Conservation (phyloP, 148 eudicot genomes). For the Linanthus parryae region DNA sequence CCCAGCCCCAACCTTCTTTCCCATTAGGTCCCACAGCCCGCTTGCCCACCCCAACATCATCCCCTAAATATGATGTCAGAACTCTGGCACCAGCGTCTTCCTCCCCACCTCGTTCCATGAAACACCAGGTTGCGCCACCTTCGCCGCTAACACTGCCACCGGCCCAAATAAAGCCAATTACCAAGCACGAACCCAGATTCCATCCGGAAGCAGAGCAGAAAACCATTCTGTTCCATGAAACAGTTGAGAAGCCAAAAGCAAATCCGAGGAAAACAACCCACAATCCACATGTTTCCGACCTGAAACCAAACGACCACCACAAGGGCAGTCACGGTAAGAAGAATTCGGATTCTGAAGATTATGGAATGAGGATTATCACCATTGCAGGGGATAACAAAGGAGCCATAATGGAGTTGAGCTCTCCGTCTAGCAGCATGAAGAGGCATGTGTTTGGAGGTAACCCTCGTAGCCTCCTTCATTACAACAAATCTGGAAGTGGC, state of each 20-base stretch:
- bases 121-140: constrained; percentile 1
- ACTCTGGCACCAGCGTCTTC: not conserved
- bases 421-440: not conserved
- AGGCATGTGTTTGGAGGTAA: not conserved
- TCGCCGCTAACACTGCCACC: constrained; percentile 10
- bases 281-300: not conserved
- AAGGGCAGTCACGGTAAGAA: not conserved
- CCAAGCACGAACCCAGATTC: not conserved
- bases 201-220: constrained; percentile 7
- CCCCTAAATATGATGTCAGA: not conserved
- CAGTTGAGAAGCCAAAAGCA: not conserved
- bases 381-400: constrained; percentile 9
- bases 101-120: not conserved
- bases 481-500: constrained; percentile 1
- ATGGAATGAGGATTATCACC: constrained; percentile 9
- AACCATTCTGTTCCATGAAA: constrained; percentile 1
- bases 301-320: not conserved
- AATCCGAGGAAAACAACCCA: not conserved
- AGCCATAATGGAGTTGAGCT: constrained; percentile 9
- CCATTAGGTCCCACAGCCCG: no score
- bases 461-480: not conserved
- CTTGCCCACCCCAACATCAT: not conserved
- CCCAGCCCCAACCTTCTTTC: no score
- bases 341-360: not conserved
- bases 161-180: not conserved